Evolutionary conservation across 352 stramenopile genomes (phyloP).

Genomic region (Ophiocytium majus): DNA sequence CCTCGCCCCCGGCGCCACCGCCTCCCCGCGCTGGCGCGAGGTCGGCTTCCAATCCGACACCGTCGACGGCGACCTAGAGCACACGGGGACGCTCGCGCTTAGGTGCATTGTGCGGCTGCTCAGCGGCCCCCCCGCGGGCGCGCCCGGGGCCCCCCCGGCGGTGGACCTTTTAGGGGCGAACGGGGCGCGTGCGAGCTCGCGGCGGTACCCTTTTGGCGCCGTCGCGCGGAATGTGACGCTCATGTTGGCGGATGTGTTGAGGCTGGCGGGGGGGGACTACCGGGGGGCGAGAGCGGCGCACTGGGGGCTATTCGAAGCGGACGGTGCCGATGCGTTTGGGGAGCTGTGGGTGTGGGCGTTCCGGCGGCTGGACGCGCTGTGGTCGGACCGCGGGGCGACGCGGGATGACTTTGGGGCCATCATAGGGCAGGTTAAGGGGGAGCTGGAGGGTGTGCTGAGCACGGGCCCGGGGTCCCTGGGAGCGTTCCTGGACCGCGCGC

Average conservation of each 20-base stretch:
- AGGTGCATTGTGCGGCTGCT: constrained; percentile 4
- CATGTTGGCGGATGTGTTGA: constrained; percentile 44
- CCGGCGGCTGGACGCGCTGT: constrained; percentile 33
- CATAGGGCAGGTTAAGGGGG: not conserved
- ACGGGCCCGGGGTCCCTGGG: not conserved
- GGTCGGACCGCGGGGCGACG: constrained; percentile 25
- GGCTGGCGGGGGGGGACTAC: constrained; percentile 33
- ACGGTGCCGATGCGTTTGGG: constrained; percentile 34
- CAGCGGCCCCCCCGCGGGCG: not conserved
- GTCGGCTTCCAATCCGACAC: constrained; percentile 1
- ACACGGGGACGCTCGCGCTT: not conserved
- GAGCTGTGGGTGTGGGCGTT: constrained; percentile 51
- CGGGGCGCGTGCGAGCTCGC: constrained; percentile 15
- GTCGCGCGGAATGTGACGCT: constrained; percentile 49
- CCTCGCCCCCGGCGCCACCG: not conserved
- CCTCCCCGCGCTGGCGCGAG: constrained; percentile 1
- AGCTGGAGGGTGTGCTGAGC: not conserved
- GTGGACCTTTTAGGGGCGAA: constrained; percentile 9
- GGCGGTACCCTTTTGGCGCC: constrained; percentile 38
- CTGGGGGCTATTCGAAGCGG: constrained; percentile 47
- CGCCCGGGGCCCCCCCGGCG: not conserved
- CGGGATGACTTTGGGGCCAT: constrained; percentile 37
- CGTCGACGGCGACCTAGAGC: not conserved
- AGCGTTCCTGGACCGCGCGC: not conserved
- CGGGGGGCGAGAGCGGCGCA: constrained; percentile 21